Percentiles rank a stretch among this genome's conserved stretches.
Evolutionary conservation across 805 yeast genomes (phyloP).

Genomic region (Saccharomycopsis sp.): DNA sequence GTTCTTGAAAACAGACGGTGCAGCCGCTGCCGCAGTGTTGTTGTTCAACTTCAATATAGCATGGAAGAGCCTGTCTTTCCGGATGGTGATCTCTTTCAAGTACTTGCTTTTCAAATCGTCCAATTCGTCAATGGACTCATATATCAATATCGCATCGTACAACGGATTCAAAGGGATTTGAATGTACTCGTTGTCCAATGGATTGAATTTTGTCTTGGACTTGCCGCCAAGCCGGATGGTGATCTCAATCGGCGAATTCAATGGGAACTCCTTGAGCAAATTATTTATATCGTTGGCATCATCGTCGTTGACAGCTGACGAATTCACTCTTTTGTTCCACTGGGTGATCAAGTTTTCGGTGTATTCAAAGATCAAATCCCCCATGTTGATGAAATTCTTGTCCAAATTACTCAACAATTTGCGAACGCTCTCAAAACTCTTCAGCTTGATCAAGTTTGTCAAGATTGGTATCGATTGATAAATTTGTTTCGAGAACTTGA

Average conservation of each 20-base stretch:
- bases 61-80: constrained; percentile 62
- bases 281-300: constrained; percentile 26
- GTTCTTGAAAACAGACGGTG: constrained; percentile 26
- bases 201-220: constrained; percentile 38
- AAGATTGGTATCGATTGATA: constrained; percentile 70
- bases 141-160: constrained; percentile 77
- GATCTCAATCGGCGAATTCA: constrained; percentile 80
- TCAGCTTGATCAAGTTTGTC: constrained; percentile 62
- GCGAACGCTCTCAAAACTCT: constrained; percentile 55
- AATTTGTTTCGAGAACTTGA: constrained; percentile 67
- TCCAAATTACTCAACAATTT: constrained; percentile 59
- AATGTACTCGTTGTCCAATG: constrained; percentile 38
- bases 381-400: constrained; percentile 41
- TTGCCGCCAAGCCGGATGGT: constrained; percentile 50
- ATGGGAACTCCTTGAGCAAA: constrained; percentile 46
- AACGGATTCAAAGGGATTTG: constrained; percentile 60
- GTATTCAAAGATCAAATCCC: constrained; percentile 42
- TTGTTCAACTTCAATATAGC: constrained; percentile 42
- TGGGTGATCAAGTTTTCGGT: constrained; percentile 46
- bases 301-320: constrained; percentile 10
- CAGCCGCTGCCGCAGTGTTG: constrained; percentile 21
- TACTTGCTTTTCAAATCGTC: constrained; percentile 55
- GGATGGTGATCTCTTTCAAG: constrained; percentile 60
- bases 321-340: constrained; percentile 45
- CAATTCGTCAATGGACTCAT: constrained; percentile 58